phyloP scores from a whole-genome alignment of 1,139 yeast genomes.

The Nadsonia starkeyi-henricii region DNA sequence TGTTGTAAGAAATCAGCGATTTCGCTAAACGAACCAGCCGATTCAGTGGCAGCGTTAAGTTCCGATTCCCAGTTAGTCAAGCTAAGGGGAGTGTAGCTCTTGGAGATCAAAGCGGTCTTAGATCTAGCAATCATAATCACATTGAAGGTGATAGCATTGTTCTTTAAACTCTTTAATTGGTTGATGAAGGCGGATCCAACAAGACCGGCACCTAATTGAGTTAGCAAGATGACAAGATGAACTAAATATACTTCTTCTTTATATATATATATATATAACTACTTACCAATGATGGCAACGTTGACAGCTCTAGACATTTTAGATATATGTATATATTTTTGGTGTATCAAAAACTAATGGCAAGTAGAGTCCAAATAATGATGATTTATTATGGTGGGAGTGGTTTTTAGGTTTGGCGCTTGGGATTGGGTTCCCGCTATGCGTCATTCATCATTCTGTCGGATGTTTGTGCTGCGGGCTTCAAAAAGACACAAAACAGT shows the following conservation, averaged over 20 bases:
- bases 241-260: neutral
- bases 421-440: too few species aligned
- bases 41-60: slow-evolving; percentile 32
- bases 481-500: too few species aligned
- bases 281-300: slow-evolving; percentile 61
- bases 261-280: slow-evolving; percentile 1
- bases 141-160: slow-evolving; percentile 36
- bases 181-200: slow-evolving; percentile 86
- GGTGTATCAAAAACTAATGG: too few species aligned
- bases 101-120: slow-evolving; percentile 49
- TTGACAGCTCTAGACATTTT: slow-evolving; percentile 47
- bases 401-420: too few species aligned
- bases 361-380: too few species aligned
- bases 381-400: too few species aligned
- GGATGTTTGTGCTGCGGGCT: too few species aligned
- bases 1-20: slow-evolving; percentile 48
- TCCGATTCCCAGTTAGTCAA: slow-evolving; percentile 41
- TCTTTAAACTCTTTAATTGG: slow-evolving; percentile 41
- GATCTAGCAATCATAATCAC: slow-evolving; percentile 72
- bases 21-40: slow-evolving; percentile 42
- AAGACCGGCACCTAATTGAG: slow-evolving; percentile 57
- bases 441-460: too few species aligned
- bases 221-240: neutral
- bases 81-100: slow-evolving; percentile 58
- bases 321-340: neutral